Evolutionary conservation across 2,329 filamentous ascomycete genomes (phyloP).

Genomic region (Cladophialophora yegresii): DNA sequence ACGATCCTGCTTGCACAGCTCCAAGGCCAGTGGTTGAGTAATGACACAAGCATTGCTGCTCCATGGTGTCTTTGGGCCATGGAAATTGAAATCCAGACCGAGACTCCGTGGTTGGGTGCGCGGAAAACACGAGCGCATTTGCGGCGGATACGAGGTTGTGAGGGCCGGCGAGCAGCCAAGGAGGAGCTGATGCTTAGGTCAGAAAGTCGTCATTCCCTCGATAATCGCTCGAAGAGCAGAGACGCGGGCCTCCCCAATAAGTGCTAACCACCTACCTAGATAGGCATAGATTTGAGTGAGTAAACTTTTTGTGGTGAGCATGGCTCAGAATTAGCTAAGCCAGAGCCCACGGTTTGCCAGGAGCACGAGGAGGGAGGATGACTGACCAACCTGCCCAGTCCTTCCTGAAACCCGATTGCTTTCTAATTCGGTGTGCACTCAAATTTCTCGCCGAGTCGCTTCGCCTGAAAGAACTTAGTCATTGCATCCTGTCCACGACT

Average conservation of each 20-base stretch:
- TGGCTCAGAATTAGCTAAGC: conserved; percentile 15
- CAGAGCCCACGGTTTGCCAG: neutral
- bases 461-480: neutral
- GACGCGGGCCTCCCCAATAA: neutral
- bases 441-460: neutral
- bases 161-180: neutral
- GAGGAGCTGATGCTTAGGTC: conserved; percentile 10
- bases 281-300: neutral
- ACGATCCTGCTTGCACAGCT: neutral
- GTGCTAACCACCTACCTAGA: conserved; percentile 1
- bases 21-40: neutral
- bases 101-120: neutral
- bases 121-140: neutral
- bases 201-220: conserved; percentile 11
- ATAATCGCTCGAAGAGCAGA: neutral
- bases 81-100: conserved; percentile 5
- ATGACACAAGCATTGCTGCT: conserved; percentile 12
- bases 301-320: neutral
- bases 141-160: neutral
- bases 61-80: neutral
- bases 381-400: neutral
- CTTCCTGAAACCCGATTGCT: neutral
- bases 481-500: neutral
- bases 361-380: no score
- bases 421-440: neutral